Evolutionary conservation across 176 grass and related monocot genomes (phyloP).

Genomic region (Echinochloa phyllopogon): DNA sequence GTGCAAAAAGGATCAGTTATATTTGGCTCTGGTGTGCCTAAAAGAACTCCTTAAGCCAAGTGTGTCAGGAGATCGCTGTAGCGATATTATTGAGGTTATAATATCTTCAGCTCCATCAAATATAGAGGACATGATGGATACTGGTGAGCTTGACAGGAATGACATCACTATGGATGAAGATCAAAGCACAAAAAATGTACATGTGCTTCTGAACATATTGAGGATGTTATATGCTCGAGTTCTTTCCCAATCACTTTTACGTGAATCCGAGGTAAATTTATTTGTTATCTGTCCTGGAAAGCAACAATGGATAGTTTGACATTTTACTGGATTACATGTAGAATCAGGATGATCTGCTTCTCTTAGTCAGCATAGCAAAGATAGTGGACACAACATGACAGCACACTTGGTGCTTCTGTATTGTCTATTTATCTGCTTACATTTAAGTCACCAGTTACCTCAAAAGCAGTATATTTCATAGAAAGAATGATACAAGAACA

Average conservation of each 20-base stretch:
- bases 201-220: constrained; percentile 59
- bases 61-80: constrained; percentile 51
- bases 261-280: constrained; percentile 80
- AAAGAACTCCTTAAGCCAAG: constrained; percentile 67
- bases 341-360: constrained; percentile 1
- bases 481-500: not conserved
- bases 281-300: constrained; percentile 27
- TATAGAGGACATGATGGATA: constrained; percentile 44
- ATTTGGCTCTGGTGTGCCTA: constrained; percentile 65
- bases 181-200: constrained; percentile 34
- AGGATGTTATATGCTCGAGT: constrained; percentile 61
- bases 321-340: constrained; percentile 21
- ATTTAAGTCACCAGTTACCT: not conserved
- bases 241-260: constrained; percentile 65
- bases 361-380: constrained; percentile 23
- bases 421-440: constrained; percentile 18
- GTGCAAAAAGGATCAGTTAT: constrained; percentile 66
- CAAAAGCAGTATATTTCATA: constrained; percentile 14
- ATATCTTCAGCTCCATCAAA: constrained; percentile 50
- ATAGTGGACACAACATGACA: not conserved
- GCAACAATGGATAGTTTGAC: constrained; percentile 13
- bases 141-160: constrained; percentile 32
- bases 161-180: constrained; percentile 18
- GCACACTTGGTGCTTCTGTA: constrained; percentile 16
- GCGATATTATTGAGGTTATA: constrained; percentile 55